A percentile compares a stretch with the other conserved stretches of the same genome.
Evolutionary conservation across 179 eudicot species (phyloP).

Genomic region (Beta lomatogona): DNA sequence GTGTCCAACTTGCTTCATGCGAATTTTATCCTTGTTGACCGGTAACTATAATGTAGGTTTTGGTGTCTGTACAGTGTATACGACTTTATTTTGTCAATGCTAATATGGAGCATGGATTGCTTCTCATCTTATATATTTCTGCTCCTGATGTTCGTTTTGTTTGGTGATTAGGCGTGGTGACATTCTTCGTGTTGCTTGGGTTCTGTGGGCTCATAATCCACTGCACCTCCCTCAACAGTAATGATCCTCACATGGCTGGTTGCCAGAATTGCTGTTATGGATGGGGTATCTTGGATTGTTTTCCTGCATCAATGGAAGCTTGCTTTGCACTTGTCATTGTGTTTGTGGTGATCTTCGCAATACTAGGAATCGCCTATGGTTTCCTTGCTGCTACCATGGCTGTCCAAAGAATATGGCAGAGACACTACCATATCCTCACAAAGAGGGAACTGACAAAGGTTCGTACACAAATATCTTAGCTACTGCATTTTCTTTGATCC

Average conservation of each 20-base stretch:
- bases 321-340: slow-evolving; percentile 74
- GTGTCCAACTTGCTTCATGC: background rate
- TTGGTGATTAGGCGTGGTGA: slow-evolving; percentile 58
- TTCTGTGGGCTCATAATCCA: slow-evolving; percentile 78
- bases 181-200: slow-evolving; percentile 82
- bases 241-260: slow-evolving; percentile 78
- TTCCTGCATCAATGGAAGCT: slow-evolving; percentile 87
- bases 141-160: background rate
- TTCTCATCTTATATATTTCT: background rate
- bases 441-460: slow-evolving; percentile 95
- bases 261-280: slow-evolving; percentile 91
- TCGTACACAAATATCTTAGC: slow-evolving; percentile 16
- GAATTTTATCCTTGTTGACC: background rate
- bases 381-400: slow-evolving; percentile 90
- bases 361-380: slow-evolving; percentile 89
- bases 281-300: slow-evolving; percentile 85
- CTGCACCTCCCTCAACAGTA: slow-evolving; percentile 60
- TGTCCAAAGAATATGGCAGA: slow-evolving; percentile 91
- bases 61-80: too few relatives aligned
- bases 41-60: background rate
- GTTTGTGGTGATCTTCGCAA: slow-evolving; percentile 72
- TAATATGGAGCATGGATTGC: background rate
- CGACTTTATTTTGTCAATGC: background rate
- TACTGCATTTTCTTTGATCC: background rate
- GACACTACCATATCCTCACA: slow-evolving; percentile 92